Evolutionary conservation across 768 basidiomycete genomes (phyloP).

Genomic region (Termitomyces sp.): DNA sequence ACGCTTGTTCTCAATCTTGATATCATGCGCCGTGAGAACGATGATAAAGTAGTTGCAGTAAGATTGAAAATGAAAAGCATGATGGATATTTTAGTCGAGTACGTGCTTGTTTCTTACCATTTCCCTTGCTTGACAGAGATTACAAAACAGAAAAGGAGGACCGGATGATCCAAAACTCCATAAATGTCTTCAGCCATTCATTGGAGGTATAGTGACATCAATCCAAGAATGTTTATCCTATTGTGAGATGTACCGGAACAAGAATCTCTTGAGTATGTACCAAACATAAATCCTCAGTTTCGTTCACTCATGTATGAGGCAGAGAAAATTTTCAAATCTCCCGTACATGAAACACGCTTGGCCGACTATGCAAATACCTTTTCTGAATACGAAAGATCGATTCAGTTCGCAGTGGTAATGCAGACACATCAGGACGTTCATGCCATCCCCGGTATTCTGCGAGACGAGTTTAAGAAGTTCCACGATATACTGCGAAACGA

Average conservation of each 20-base stretch:
- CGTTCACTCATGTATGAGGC: neutral
- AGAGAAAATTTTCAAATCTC: neutral
- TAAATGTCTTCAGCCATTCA: neutral
- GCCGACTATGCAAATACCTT: neutral
- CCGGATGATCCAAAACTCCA: neutral
- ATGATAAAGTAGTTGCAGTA: neutral
- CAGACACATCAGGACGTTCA: neutral
- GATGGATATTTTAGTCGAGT: too few species aligned
- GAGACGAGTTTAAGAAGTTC: too few species aligned
- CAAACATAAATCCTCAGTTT: too few species aligned
- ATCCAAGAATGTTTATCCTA: too few species aligned
- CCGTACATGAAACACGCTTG: neutral
- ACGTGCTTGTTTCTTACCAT: too few species aligned
- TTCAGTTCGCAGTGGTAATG: neutral
- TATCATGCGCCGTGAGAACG: neutral
- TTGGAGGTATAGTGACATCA: neutral
- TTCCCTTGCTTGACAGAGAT: neutral
- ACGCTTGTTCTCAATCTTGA: neutral
- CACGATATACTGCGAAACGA: neutral
- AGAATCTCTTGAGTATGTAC: too few species aligned
- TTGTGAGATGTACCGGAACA: too few species aligned
- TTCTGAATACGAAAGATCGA: neutral
- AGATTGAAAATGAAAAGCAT: neutral
- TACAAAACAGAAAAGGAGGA: too few species aligned
- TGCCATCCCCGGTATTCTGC: too few species aligned